A percentile compares a stretch with the other conserved stretches of the same genome.
These are phyloP conservation scores for Lasiodiplodia sp. DNA, from an alignment of 2,329 filamentous ascomycete species.

Conservation along the genomic window DNA sequence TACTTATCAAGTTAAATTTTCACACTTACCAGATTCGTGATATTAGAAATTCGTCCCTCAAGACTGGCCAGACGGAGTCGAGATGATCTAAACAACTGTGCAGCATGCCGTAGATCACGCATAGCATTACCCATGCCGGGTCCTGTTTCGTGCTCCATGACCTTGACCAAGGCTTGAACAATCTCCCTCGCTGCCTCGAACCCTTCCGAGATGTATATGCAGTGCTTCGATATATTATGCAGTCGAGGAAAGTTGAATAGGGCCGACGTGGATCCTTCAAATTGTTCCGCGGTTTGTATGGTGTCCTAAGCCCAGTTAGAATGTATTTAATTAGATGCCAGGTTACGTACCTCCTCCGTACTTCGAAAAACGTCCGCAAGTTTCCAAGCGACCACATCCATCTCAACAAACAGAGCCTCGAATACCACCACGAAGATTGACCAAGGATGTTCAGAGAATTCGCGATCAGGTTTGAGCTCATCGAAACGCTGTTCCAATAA, in stretches of 20 bases:
- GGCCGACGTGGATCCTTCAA: conserved; percentile 32
- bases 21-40: background rate
- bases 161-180: conserved; percentile 36
- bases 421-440: conserved; percentile 31
- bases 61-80: background rate
- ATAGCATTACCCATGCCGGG: background rate
- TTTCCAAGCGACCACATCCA: conserved; percentile 42
- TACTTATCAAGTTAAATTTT: too few relatives aligned
- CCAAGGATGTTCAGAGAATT: background rate
- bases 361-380: conserved; percentile 41
- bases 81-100: background rate
- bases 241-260: conserved; percentile 40
- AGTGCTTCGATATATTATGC: conserved; percentile 49
- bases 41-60: background rate
- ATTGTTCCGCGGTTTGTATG: conserved; percentile 33
- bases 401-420: conserved; percentile 41
- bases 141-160: background rate
- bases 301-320: conserved; percentile 35
- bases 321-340: background rate
- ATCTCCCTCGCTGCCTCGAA: conserved; percentile 41
- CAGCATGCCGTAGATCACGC: background rate
- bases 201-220: conserved; percentile 47
- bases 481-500: background rate
- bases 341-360: conserved; percentile 39
- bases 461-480: background rate